phyloP scores from a whole-genome alignment of 1,284 basidiomycete species.

The Tremellales sp. region DNA sequence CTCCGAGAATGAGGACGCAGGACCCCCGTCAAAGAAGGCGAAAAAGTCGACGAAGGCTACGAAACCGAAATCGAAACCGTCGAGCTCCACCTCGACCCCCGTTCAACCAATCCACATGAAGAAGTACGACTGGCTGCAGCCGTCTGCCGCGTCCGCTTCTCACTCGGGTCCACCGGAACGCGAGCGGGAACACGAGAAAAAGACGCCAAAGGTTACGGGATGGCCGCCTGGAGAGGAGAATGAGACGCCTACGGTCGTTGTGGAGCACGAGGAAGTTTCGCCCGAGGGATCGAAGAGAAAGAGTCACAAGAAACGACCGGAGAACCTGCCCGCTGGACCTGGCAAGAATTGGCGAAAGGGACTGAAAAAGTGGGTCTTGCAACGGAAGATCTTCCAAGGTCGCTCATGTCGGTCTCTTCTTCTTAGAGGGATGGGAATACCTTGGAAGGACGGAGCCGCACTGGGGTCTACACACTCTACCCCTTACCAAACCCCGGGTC shows the following conservation, averaged over 20 bases:
- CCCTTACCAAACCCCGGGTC: constrained; percentile 6
- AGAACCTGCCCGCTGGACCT: constrained; percentile 22
- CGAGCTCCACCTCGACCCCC: not conserved
- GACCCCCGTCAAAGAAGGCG: constrained; percentile 1
- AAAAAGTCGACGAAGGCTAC: constrained; percentile 2
- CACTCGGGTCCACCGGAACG: constrained; percentile 40
- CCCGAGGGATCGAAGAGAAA: constrained; percentile 13
- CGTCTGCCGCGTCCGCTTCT: constrained; percentile 32
- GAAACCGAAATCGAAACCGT: constrained; percentile 1
- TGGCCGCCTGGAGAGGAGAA: constrained; percentile 21
- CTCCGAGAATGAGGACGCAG: constrained; percentile 20
- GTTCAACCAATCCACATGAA: constrained; percentile 26
- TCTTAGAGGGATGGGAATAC: constrained; percentile 23
- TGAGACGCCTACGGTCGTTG: constrained; percentile 1
- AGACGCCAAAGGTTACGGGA: constrained; percentile 11
- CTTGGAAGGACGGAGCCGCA: constrained; percentile 23
- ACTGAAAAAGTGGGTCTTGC: constrained; percentile 38
- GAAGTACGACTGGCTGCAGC: constrained; percentile 43
- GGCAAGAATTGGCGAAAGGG: constrained; percentile 42
- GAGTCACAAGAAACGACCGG: constrained; percentile 24
- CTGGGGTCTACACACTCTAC: constrained; percentile 11
- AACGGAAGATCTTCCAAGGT: too few relatives aligned
- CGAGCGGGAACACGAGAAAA: constrained; percentile 7
- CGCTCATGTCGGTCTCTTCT: not conserved
- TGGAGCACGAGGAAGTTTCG: not conserved